Evolutionary conservation across 1,139 yeast genomes (phyloP), one percentile per base, ranked within the genome.

Genomic region (Saccharomyces hybrid): DNA sequence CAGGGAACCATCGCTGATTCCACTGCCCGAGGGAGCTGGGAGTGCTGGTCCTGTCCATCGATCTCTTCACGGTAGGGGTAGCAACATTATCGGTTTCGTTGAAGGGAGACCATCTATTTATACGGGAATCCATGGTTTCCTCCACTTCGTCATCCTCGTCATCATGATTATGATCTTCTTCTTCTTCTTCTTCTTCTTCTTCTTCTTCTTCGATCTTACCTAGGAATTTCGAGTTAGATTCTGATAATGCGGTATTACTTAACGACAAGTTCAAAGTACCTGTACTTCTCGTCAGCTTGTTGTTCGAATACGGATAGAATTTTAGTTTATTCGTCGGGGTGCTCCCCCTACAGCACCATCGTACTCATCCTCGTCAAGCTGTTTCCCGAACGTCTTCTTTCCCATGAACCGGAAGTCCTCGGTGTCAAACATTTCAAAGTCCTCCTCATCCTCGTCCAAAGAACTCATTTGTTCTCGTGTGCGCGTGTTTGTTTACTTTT

Each of bases 251-350:
- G 12, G 44, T 38, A 38, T 57, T 62, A 49, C 61, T 64, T 41
- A 67, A 48, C 3, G 70, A 65, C 47, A 68, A 53, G 51, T 68
- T 67, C 52, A 68, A 53, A 2, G 68, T 64, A 9, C 68, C 69
- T 1, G 60, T 64, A 61, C 71, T 67, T 58, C 71, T 63, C 29
- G 71, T 66, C 52, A 68, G 47, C 48, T 58, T 60, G 19, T 61
- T 60, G 47, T 62, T 64, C 14, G 67, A 58, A 51, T 64, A 65
- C 2, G 69, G 68, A 50, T 61, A 63, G 46, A 65, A 65, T 27
- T 61, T 61, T 48, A 65, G 53, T 44, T 59, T 63, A 50, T 63
- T 63, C 5, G 62, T 38, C 44, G 44, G n/a, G 7, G 24, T 38
- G n/a, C 44, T 16, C n/a, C 24, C 44, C 44, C 24, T 16, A 16